Base-by-base conservation (phyloP, 306 rosid genomes). In the Lathyrus sativus region DNA sequence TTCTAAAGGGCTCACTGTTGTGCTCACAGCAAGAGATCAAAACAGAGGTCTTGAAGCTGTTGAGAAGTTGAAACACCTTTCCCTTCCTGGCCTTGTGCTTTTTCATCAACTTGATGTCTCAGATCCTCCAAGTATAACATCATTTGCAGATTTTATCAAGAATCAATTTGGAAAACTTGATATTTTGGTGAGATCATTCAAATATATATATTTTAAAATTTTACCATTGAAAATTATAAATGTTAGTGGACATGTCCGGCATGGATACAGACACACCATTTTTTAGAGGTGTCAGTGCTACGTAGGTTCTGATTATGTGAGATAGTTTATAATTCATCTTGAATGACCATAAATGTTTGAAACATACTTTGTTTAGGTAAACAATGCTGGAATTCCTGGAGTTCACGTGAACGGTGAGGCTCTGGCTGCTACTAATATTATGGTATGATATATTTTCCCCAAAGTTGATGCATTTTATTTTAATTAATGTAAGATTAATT, bases 111-210 rank as follows among this genome's bases (percentile, higher is more conserved):
- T 79, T 66, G 80, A 75, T 66, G 83, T 79, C 5, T 67, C 56
- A 19, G 71, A 82, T 39, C 57, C 17, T 41, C 45, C 67, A 3
- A 82, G 86, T 75, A 72, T 82, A 46, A 66, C 67, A 7, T 66
- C 83, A 11, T 43, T 82, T 3, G 79, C 22, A 11, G 73, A 78
- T 31, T 78, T 78, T 68, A 67, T 78, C 4, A 41, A 49, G 56
- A 38, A 43, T 18, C 73, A 78, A n/a, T 78, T 78, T 67, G 83
- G 81, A 5, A 75, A 53, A 67, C 81, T 82, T 62, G 86, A 82
- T 67, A 78, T 82, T 45, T 65, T 82, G 83, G 81, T 82, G 62
- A 76, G 74, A 59, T 61, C 9, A 15, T 49, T 49, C 55, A 49
- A 49, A 2, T 15, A 24, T 35, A 1, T 33, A 3, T 19, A 19